A percentile compares a stretch with the other conserved stretches of the same genome.
Evolutionary conservation across 192 early-diverging fungal species (phyloP).

Genomic region (Coemansia sp.): DNA sequence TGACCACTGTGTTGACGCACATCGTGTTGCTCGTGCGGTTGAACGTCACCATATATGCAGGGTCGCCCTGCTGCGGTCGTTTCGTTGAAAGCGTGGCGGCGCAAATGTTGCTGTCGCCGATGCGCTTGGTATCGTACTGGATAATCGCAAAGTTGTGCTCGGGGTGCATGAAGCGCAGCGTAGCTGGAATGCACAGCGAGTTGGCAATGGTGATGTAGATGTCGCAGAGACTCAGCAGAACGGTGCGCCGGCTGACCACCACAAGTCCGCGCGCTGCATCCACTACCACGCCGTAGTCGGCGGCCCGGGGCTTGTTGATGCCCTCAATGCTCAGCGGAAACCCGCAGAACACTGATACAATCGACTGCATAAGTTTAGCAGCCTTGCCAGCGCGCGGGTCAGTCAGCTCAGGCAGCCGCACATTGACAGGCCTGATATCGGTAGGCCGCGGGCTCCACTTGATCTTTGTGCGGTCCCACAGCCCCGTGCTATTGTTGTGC

Average conservation of each 20-base stretch:
- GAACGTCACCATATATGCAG: constrained; percentile 58
- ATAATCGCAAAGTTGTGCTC: constrained; percentile 86
- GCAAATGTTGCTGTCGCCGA: constrained; percentile 75
- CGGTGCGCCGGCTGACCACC: constrained; percentile 76
- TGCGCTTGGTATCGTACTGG: constrained; percentile 71
- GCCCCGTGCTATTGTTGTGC: constrained; percentile 37
- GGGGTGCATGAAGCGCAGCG: constrained; percentile 81
- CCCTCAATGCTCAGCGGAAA: constrained; percentile 35
- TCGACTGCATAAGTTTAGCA: constrained; percentile 27
- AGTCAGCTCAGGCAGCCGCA: constrained; percentile 22
- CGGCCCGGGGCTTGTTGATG: constrained; percentile 3
- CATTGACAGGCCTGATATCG: constrained; percentile 14
- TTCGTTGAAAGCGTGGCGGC: constrained; percentile 60
- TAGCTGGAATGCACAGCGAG: constrained; percentile 84
- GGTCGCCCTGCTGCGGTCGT: constrained; percentile 66
- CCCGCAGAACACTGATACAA: constrained; percentile 26
- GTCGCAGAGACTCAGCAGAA: constrained; percentile 78
- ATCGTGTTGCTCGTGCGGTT: constrained; percentile 57
- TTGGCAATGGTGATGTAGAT: constrained; percentile 83
- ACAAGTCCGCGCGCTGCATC: constrained; percentile 79
- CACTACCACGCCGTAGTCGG: constrained; percentile 71
- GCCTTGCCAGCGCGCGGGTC: constrained; percentile 23
- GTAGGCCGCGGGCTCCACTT: constrained; percentile 10
- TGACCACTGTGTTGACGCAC: constrained; percentile 64
- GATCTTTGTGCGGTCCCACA: constrained; percentile 39